These are phyloP conservation scores for Hypoxylon sp. DNA, from an alignment of 2,329 filamentous ascomycete genomes.

Conservation along the genomic window DNA sequence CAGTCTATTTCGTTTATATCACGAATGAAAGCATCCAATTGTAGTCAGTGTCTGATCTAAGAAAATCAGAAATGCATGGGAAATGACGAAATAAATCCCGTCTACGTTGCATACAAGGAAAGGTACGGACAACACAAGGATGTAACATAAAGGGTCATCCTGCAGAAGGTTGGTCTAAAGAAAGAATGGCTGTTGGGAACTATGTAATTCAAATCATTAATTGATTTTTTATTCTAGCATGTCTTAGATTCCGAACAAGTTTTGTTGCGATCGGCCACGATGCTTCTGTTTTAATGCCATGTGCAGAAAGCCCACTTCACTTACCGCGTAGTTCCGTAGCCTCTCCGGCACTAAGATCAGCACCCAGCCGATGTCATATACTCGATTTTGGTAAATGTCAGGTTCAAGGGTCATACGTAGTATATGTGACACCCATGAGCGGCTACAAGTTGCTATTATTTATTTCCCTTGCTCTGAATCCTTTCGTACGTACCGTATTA, in stretches of 20 bases:
- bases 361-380: slow-evolving; percentile 30
- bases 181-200: slow-evolving; percentile 24
- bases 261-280: slow-evolving; percentile 37
- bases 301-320: slow-evolving; percentile 31
- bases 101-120: slow-evolving; percentile 17
- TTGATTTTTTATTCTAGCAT: slow-evolving; percentile 12
- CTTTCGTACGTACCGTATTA: neutral
- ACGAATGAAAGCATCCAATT: slow-evolving; percentile 13
- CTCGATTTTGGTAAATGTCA: slow-evolving; percentile 9
- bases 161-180: slow-evolving; percentile 11
- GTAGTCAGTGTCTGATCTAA: neutral
- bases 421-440: slow-evolving; percentile 9
- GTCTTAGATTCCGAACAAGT: slow-evolving; percentile 30
- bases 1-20: slow-evolving; percentile 19
- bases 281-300: slow-evolving; percentile 28
- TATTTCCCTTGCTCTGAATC: slow-evolving; percentile 3
- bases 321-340: slow-evolving; percentile 20
- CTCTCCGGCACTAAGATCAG: slow-evolving; percentile 35
- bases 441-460: neutral
- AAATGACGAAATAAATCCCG: slow-evolving; percentile 12
- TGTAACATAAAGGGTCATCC: slow-evolving; percentile 38
- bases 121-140: slow-evolving; percentile 9
- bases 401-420: slow-evolving; percentile 3
- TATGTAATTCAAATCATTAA: slow-evolving; percentile 18
- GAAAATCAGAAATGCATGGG: slow-evolving; percentile 5